Evolutionary conservation across 2,329 filamentous ascomycete species (phyloP).

Genomic region (Neurospora sp.): DNA sequence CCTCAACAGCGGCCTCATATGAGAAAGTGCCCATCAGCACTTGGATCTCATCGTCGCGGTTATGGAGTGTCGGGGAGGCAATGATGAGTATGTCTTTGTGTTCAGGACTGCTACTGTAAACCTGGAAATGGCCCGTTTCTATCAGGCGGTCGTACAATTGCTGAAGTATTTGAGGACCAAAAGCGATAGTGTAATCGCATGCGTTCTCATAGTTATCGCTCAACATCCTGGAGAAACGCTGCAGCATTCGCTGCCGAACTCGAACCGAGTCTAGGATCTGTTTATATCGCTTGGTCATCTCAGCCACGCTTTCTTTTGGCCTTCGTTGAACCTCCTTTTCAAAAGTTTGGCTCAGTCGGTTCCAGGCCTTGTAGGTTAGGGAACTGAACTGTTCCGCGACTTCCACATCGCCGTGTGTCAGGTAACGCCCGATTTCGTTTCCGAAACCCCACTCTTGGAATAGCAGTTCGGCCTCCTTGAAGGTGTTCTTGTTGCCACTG

Average conservation of each 20-base stretch:
- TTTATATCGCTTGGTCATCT: conserved; percentile 97
- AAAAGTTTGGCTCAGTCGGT: conserved; percentile 80
- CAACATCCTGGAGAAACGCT: conserved; percentile 84
- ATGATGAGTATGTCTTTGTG: conserved; percentile 73
- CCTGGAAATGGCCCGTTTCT: conserved; percentile 75
- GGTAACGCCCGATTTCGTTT: conserved; percentile 80
- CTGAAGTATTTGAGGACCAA: conserved; percentile 55
- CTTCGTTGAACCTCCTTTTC: conserved; percentile 81
- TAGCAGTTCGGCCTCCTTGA: conserved; percentile 95
- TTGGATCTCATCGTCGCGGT: conserved; percentile 71
- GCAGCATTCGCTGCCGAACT: conserved; percentile 89
- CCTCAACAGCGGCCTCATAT: conserved; percentile 50
- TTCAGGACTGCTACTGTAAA: conserved; percentile 61
- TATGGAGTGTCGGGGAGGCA: conserved; percentile 68
- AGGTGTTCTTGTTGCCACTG: conserved; percentile 95
- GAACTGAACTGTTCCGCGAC: conserved; percentile 96
- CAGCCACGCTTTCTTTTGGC: conserved; percentile 69
- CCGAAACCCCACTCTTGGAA: conserved; percentile 98
- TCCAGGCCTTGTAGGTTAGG: conserved; percentile 84
- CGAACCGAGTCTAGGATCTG: conserved; percentile 90
- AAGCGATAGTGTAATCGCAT: conserved; percentile 83
- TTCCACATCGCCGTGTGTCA: conserved; percentile 91
- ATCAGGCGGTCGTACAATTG: conserved; percentile 74
- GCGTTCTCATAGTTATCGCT: conserved; percentile 94
- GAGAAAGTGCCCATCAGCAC: conserved; percentile 67